Evolutionary conservation across 2,329 filamentous ascomycete genomes (phyloP).

Genomic region (Talaromyces islandicus): DNA sequence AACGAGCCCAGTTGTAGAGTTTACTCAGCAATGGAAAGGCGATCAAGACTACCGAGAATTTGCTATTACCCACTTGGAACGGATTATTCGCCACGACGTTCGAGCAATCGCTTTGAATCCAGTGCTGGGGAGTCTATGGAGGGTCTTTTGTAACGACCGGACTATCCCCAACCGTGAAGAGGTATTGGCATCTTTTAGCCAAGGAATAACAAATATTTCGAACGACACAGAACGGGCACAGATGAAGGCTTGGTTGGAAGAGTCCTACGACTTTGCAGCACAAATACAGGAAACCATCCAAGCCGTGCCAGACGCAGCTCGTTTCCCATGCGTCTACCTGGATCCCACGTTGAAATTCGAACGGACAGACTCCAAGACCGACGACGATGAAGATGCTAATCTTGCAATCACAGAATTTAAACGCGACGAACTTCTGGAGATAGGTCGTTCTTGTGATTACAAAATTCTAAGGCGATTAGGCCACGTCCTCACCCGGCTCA

Average conservation of each 20-base stretch:
- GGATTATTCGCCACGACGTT: background rate
- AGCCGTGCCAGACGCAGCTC: background rate
- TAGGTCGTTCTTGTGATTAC: background rate
- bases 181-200: background rate
- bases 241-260: background rate
- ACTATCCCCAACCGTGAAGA: background rate
- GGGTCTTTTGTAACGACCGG: background rate
- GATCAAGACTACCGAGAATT: background rate
- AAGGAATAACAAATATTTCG: background rate
- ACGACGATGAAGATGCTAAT: background rate
- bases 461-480: background rate
- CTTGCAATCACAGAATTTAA: background rate
- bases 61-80: background rate
- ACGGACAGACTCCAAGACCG: background rate
- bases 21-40: background rate
- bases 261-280: background rate
- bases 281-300: background rate
- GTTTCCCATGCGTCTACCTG: background rate
- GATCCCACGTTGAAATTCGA: background rate
- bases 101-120: background rate
- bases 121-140: background rate
- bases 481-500: background rate
- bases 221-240: background rate
- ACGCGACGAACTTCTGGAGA: background rate
- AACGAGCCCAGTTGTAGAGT: background rate